These are phyloP conservation scores for Westerdykella ornata DNA, from an alignment of 2,329 filamentous ascomycete species.

Conservation along the genomic window DNA sequence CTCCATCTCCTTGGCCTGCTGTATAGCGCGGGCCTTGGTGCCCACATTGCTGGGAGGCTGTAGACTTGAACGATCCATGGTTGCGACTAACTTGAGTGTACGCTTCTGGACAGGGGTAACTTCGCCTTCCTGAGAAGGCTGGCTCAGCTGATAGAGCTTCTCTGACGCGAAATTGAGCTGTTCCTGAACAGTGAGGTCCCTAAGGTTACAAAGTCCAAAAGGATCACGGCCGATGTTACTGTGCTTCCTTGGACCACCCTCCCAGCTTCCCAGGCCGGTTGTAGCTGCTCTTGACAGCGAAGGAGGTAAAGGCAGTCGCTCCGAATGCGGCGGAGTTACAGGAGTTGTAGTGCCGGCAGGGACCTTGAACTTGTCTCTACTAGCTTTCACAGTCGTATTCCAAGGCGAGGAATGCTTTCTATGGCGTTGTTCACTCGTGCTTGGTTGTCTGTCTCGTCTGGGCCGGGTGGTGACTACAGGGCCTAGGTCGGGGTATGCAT, in stretches of 20 bases:
- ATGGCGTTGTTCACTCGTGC: no score
- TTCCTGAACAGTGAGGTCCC: not conserved
- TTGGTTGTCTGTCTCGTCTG: no score
- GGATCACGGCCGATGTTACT: not conserved
- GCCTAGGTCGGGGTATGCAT: conserved; percentile 7
- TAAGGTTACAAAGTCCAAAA: not conserved
- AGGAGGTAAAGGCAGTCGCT: no score
- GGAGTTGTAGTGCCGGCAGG: no score
- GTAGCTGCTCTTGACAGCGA: no score
- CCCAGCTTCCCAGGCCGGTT: not conserved
- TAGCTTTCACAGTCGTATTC: no score
- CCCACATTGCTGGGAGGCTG: conserved; percentile 26
- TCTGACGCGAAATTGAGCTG: not conserved
- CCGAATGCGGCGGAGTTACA: no score
- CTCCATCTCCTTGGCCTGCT: conserved; percentile 67
- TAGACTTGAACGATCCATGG: conserved; percentile 27
- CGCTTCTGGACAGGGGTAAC: not conserved
- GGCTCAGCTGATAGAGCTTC: not conserved
- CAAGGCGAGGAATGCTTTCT: no score
- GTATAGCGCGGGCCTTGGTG: conserved; percentile 55
- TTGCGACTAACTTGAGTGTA: conserved; percentile 2
- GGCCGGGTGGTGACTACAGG: not conserved
- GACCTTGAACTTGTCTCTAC: no score
- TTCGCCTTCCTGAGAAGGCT: not conserved
- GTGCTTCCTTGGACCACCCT: not conserved